Evolutionary conservation across 2,329 filamentous ascomycete genomes (phyloP).

Genomic region (Neonectria ditissima): DNA sequence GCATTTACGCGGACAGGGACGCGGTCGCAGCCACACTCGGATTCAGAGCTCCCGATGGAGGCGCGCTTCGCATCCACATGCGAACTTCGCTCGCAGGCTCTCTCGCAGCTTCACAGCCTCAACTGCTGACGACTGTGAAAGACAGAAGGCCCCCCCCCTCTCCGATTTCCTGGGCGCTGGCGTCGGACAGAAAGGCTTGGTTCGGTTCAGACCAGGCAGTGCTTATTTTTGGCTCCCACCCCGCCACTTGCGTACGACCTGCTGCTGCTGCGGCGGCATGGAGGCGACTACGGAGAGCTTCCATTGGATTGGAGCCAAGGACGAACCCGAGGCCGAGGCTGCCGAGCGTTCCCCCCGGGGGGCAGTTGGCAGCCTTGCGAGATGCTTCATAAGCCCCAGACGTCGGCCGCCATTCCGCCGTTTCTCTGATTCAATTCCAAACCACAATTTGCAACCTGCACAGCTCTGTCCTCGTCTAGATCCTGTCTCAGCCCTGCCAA

Average conservation of each 20-base stretch:
- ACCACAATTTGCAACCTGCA: background rate
- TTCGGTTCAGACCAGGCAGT: slow-evolving; percentile 9
- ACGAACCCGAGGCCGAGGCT: slow-evolving; percentile 26
- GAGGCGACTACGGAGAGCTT: background rate
- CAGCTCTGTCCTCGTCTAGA: background rate
- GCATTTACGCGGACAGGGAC: background rate
- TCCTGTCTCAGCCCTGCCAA: slow-evolving; percentile 28
- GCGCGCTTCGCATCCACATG: slow-evolving; percentile 20
- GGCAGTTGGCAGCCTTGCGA: slow-evolving; percentile 17
- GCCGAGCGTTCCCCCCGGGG: slow-evolving; percentile 10
- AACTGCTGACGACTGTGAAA: slow-evolving; percentile 34
- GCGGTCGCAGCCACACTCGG: slow-evolving; percentile 7
- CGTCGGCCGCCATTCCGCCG: background rate
- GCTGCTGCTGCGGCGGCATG: background rate
- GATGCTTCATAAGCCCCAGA: slow-evolving; percentile 15
- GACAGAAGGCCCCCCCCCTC: no score
- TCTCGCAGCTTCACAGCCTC: slow-evolving; percentile 28
- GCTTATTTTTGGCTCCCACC: slow-evolving; percentile 36
- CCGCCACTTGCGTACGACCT: slow-evolving; percentile 37
- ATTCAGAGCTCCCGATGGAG: no score
- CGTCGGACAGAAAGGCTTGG: no score
- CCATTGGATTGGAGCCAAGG: background rate
- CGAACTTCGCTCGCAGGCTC: background rate
- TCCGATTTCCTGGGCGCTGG: no score
- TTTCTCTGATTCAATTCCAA: background rate